Conservation (phyloP, 805 yeast species). For the Metschnikowia gruessii region DNA sequence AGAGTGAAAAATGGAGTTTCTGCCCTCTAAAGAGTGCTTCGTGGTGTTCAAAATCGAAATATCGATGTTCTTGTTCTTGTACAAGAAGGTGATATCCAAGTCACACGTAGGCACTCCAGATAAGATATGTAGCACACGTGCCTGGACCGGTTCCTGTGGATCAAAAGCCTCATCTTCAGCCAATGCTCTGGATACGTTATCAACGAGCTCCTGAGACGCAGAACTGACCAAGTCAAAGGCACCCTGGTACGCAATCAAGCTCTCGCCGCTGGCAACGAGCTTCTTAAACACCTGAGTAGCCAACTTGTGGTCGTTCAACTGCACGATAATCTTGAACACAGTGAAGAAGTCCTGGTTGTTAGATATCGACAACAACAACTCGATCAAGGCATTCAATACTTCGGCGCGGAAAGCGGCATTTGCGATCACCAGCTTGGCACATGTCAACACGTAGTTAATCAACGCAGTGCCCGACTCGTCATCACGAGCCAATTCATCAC, state of each 20-base stretch:
- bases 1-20: conserved; percentile 90
- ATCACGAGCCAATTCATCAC: conserved; percentile 34
- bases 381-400: conserved; percentile 51
- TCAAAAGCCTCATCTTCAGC: conserved; percentile 29
- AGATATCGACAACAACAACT: conserved; percentile 52
- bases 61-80: conserved; percentile 86
- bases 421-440: conserved; percentile 55
- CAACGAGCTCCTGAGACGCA: conserved; percentile 85
- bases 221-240: conserved; percentile 92
- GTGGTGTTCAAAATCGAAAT: conserved; percentile 75
- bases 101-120: conserved; percentile 95
- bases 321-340: conserved; percentile 81
- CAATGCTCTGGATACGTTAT: conserved; percentile 46
- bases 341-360: conserved; percentile 75
- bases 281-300: conserved; percentile 68
- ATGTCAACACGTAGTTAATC: conserved; percentile 71
- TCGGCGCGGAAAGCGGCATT: conserved; percentile 17
- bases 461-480: conserved; percentile 55
- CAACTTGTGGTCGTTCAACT: conserved; percentile 70
- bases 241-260: conserved; percentile 77
- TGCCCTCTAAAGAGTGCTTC: conserved; percentile 78
- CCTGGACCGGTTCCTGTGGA: conserved; percentile 22
- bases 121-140: conserved; percentile 63
- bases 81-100: conserved; percentile 80
- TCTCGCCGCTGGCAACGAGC: conserved; percentile 49